Conservation (phyloP, 1,139 yeast genomes). For the Taphrina communis region DNA sequence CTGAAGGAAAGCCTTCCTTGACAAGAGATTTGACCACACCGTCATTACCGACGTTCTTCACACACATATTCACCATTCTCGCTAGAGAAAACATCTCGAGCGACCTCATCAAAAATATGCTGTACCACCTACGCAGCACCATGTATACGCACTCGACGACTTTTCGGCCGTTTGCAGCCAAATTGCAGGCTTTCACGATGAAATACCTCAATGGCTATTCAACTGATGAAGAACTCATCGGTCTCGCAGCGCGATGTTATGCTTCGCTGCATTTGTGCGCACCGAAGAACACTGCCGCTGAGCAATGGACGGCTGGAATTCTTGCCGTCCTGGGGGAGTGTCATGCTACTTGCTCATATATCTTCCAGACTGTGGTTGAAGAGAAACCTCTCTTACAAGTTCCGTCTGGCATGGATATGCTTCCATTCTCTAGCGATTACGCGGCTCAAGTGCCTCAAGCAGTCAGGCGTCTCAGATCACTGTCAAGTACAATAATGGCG, state of each 20-base stretch:
- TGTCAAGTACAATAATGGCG: conserved; percentile 9
- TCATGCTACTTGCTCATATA: conserved; percentile 34
- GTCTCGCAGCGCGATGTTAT: conserved; percentile 38
- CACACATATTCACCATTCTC: conserved; percentile 17
- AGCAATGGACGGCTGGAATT: conserved; percentile 38
- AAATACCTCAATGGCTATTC: conserved; percentile 27
- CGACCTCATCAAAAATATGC: conserved; percentile 19
- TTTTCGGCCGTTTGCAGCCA: conserved; percentile 37
- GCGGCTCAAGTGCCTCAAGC: conserved; percentile 25
- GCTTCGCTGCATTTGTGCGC: conserved; percentile 40
- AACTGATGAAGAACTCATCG: conserved; percentile 20
- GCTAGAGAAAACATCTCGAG: conserved; percentile 3
- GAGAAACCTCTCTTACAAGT: conserved; percentile 16
- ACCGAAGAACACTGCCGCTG: conserved; percentile 37
- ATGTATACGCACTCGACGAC: conserved; percentile 38
- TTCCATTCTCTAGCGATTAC: conserved; percentile 20
- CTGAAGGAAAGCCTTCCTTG: conserved; percentile 39
- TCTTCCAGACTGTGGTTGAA: conserved; percentile 39
- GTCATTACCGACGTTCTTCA: conserved; percentile 34
- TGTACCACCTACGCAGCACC: conserved; percentile 20
- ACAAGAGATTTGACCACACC: conserved; percentile 42
- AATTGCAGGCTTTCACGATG: conserved; percentile 18
- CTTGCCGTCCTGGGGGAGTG: conserved; percentile 29
- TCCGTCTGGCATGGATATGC: conserved; percentile 33
- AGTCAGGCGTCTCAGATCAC: conserved; percentile 13